phyloP scores from a whole-genome alignment of 1,284 basidiomycete genomes.

The Tilletia indica region DNA sequence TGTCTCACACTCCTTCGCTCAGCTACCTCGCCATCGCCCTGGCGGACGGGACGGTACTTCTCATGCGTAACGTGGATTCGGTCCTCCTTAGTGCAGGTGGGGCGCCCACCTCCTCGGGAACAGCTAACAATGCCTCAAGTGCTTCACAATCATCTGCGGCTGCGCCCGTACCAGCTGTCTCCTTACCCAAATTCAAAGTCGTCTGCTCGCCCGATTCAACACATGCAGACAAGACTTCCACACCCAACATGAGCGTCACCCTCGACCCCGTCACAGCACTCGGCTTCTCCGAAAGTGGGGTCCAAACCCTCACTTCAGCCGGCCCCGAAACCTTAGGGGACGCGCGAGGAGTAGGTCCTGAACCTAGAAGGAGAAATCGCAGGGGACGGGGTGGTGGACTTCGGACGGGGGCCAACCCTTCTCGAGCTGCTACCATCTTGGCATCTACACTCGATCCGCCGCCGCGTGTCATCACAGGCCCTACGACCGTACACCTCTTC shows the following conservation, averaged over 20 bases:
- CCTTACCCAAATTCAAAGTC: slow-evolving; percentile 54
- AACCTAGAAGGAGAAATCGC: slow-evolving; percentile 7
- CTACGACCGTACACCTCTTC: slow-evolving; percentile 67
- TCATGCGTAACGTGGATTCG: slow-evolving; percentile 86
- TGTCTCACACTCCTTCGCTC: slow-evolving; percentile 76
- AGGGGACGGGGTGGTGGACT: slow-evolving; percentile 30
- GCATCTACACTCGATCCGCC: not conserved
- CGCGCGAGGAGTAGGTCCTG: not conserved
- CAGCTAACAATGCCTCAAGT: not conserved
- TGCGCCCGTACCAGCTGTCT: slow-evolving; percentile 30
- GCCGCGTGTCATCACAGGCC: slow-evolving; percentile 20
- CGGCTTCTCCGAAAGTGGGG: slow-evolving; percentile 68
- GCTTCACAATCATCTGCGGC: not conserved
- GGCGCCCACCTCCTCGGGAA: slow-evolving; percentile 27
- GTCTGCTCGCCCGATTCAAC: slow-evolving; percentile 37
- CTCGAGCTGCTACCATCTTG: slow-evolving; percentile 48
- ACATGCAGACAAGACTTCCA: slow-evolving; percentile 24
- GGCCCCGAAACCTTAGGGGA: not conserved
- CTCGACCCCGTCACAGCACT: slow-evolving; percentile 86
- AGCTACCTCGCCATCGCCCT: slow-evolving; percentile 85
- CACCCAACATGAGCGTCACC: slow-evolving; percentile 14
- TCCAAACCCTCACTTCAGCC: slow-evolving; percentile 11
- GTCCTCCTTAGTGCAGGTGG: slow-evolving; percentile 66
- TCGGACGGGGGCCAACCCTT: too few relatives aligned
- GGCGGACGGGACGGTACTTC: slow-evolving; percentile 87